Base-by-base conservation (phyloP, 2,329 filamentous ascomycete species). In the Penicillium sp. region DNA sequence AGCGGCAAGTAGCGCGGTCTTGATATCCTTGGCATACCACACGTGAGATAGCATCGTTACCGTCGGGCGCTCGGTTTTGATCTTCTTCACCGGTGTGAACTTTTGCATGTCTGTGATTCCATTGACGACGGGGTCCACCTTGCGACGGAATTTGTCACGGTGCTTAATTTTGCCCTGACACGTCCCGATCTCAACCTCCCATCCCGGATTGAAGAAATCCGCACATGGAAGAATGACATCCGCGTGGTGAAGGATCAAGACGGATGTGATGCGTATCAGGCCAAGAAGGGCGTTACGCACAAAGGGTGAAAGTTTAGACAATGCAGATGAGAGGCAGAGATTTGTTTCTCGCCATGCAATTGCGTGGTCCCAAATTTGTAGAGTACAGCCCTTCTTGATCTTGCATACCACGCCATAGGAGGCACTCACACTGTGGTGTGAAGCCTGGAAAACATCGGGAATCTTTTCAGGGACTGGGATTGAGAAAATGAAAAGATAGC, bases 61-160 rank as follows among this genome's bases (percentile, higher is more conserved):
- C 0, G 85, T 87, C 2, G 85, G 85, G 22, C 76, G 77, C 55
- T 81, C 76, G 0, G 84, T 81, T 49, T 81, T 81, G 61, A 86
- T 83, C 52, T 83, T 79, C 45, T 83, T 79, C 20, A 86, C 81
- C 0, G 85, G 84, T 31, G 81, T 71, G 66, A 87, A 87, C 55
- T 82, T 82, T 46, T 83, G 82, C 82, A 85, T 86, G 64, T 87
- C 82, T 47, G 81, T 81, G 59, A 87, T 86, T 49, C 84, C 84
- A 63, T 87, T 87, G 59, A 86, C 83, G 33, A 87, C 83, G 1
- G 85, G 84, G 59, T 86, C 84, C 42, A 87, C 82, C 65, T 85
- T 85, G 49, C 83, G 78, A 45, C 74, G 75, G 74, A 85, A 86
- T 8, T 77, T 75, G 55, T 83, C 83, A 56, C 82, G 79, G 63